These are phyloP conservation scores for Talaromyces sp. DNA, from an alignment of 2,329 filamentous ascomycete species.

Conservation along the genomic window DNA sequence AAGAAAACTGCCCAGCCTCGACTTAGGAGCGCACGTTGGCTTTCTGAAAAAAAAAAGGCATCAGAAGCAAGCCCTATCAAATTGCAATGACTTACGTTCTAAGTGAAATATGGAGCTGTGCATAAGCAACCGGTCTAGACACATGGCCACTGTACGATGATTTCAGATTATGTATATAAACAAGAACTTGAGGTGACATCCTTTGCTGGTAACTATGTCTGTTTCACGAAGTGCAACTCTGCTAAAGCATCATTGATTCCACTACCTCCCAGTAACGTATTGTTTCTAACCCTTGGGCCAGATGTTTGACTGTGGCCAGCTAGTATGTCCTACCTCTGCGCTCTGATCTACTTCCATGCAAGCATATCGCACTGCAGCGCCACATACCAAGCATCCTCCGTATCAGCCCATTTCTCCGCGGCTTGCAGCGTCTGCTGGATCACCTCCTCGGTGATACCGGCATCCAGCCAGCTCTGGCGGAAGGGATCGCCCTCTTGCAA, in stretches of 20 bases:
- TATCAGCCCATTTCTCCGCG: constrained; percentile 29
- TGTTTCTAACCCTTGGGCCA: too few relatives aligned
- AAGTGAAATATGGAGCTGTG: neutral
- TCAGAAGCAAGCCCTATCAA: neutral
- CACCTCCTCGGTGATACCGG: constrained; percentile 33
- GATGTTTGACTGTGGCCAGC: too few relatives aligned
- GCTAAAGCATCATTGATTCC: neutral
- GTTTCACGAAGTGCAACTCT: neutral
- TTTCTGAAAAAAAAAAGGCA: neutral
- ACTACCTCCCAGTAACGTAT: too few relatives aligned
- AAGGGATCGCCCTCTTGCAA: constrained; percentile 26
- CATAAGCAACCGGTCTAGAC: neutral
- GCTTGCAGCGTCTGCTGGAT: constrained; percentile 27
- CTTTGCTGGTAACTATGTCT: neutral
- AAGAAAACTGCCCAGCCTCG: neutral
- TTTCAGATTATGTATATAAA: neutral
- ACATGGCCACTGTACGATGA: neutral
- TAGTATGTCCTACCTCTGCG: too few relatives aligned
- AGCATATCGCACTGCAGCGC: constrained; percentile 35
- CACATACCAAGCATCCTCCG: constrained; percentile 36
- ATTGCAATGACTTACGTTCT: neutral
- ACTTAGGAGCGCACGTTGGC: neutral
- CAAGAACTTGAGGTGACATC: neutral
- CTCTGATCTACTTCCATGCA: too few relatives aligned
- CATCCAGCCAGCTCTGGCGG: constrained; percentile 30